Evolutionary conservation across 176 grass and related monocot genomes (phyloP).

Genomic region (Oryza glumipatula): DNA sequence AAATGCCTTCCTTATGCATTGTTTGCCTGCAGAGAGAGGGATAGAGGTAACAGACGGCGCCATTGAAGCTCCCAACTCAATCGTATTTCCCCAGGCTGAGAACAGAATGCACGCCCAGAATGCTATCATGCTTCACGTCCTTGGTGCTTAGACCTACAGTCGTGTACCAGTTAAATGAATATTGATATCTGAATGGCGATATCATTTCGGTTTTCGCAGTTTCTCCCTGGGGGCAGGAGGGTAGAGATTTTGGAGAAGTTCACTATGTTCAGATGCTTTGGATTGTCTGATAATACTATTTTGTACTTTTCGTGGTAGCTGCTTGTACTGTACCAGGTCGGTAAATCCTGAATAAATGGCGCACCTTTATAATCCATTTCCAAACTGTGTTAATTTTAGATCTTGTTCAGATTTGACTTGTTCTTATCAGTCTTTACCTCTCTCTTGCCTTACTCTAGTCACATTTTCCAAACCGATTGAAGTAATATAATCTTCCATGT

Average conservation of each 20-base stretch:
- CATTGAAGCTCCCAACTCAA: slow-evolving; percentile 84
- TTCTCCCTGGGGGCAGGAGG: not conserved
- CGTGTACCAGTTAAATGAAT: not conserved
- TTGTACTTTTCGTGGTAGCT: slow-evolving; percentile 9
- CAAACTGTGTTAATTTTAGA: not conserved
- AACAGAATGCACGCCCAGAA: slow-evolving; percentile 96
- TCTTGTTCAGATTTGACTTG: not conserved
- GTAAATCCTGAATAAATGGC: slow-evolving; percentile 39
- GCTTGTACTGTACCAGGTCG: slow-evolving; percentile 23
- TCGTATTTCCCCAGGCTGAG: slow-evolving; percentile 93
- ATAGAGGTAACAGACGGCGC: slow-evolving; percentile 83
- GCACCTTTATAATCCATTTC: not conserved
- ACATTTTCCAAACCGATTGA: not conserved
- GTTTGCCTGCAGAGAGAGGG: slow-evolving; percentile 91
- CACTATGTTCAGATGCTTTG: slow-evolving; percentile 12
- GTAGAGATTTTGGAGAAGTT: not conserved
- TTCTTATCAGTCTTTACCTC: no score
- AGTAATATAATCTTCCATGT: not conserved
- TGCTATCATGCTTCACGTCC: slow-evolving; percentile 88
- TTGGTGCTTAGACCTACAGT: slow-evolving; percentile 50
- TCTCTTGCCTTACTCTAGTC: no score
- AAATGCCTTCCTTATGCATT: slow-evolving; percentile 91
- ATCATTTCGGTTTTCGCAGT: slow-evolving; percentile 14
- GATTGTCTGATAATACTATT: slow-evolving; percentile 4
- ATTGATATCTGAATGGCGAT: slow-evolving; percentile 19